Percentiles rank a stretch among this genome's conserved stretches.
phyloP scores from a whole-genome alignment of 1,284 basidiomycete genomes.

The Fomitiporia mediterranea region DNA sequence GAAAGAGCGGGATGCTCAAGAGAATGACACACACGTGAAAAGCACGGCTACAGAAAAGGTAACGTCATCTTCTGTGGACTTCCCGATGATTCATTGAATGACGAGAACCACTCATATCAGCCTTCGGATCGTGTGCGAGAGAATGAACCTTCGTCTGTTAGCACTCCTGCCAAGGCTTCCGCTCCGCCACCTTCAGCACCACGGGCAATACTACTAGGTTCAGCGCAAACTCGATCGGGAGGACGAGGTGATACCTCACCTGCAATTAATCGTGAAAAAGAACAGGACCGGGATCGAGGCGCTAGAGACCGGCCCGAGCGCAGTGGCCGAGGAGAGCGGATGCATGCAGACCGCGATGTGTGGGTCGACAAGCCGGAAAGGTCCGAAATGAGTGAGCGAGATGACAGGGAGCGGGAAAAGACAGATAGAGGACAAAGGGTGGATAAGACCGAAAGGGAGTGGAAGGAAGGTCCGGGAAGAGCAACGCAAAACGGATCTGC shows the following conservation, averaged over 20 bases:
- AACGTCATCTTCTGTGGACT: constrained; percentile 10
- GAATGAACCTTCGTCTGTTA: constrained; percentile 12
- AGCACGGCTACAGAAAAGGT: constrained; percentile 57
- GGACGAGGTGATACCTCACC: constrained; percentile 28
- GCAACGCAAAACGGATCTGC: constrained; percentile 9
- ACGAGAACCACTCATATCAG: constrained; percentile 4
- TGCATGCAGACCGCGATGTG: constrained; percentile 2
- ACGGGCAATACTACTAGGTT: constrained; percentile 50
- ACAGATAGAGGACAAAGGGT: constrained; percentile 4
- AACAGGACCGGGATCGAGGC: constrained; percentile 26
- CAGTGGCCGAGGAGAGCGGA: not conserved
- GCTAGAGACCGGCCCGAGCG: constrained; percentile 8
- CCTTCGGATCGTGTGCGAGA: constrained; percentile 8
- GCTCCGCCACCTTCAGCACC: constrained; percentile 55
- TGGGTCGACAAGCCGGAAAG: constrained; percentile 5
- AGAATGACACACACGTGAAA: constrained; percentile 35
- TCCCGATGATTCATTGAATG: not conserved
- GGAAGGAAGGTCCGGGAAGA: constrained; percentile 10
- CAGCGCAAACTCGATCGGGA: constrained; percentile 8
- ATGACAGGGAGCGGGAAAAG: constrained; percentile 7
- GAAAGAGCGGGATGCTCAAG: constrained; percentile 52
- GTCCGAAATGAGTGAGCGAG: constrained; percentile 11
- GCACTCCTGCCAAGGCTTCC: constrained; percentile 3
- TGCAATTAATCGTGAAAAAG: constrained; percentile 36
- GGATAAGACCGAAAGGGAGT: constrained; percentile 16